phyloP scores from a whole-genome alignment of 257 asterid species.

The Plantago elongata region DNA sequence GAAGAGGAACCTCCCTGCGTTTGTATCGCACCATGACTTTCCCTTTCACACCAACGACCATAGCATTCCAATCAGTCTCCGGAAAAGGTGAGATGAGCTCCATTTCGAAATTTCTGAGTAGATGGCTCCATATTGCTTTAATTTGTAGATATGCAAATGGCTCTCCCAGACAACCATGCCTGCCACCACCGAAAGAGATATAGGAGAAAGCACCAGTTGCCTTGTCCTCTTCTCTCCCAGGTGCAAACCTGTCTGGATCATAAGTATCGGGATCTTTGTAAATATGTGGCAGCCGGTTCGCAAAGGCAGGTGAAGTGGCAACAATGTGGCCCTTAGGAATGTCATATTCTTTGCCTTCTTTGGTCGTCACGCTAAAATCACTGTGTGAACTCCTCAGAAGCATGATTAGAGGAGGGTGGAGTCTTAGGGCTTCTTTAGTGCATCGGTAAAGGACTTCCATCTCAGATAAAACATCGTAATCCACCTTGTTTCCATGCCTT shows the following conservation, averaged over 20 bases:
- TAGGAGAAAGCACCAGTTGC: constrained; percentile 87
- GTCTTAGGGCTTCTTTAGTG: constrained; percentile 86
- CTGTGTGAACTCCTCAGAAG: constrained; percentile 84
- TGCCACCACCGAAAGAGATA: constrained; percentile 91
- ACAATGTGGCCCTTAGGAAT: constrained; percentile 60
- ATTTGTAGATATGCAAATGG: constrained; percentile 94
- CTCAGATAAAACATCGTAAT: constrained; percentile 80
- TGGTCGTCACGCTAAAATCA: constrained; percentile 70
- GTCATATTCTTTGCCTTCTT: constrained; percentile 73
- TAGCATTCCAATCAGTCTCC: constrained; percentile 58
- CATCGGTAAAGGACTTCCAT: constrained; percentile 83
- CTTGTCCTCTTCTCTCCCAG: constrained; percentile 92
- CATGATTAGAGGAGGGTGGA: constrained; percentile 93
- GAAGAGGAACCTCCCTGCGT: constrained; percentile 28
- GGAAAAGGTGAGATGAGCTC: constrained; percentile 39
- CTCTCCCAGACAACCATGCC: constrained; percentile 95
- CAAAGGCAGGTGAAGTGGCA: constrained; percentile 56
- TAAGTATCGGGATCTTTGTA: constrained; percentile 66
- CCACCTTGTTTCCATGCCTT: constrained; percentile 65
- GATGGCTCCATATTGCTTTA: constrained; percentile 93
- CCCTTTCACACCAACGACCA: constrained; percentile 62
- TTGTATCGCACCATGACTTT: constrained; percentile 52
- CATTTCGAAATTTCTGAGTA: constrained; percentile 78
- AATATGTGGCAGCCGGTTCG: constrained; percentile 56
- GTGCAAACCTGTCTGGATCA: constrained; percentile 81